Percentiles rank a stretch among this genome's conserved stretches.
phyloP scores from a whole-genome alignment of 495 filamentous ascomycete species.

The Neurospora sp. region DNA sequence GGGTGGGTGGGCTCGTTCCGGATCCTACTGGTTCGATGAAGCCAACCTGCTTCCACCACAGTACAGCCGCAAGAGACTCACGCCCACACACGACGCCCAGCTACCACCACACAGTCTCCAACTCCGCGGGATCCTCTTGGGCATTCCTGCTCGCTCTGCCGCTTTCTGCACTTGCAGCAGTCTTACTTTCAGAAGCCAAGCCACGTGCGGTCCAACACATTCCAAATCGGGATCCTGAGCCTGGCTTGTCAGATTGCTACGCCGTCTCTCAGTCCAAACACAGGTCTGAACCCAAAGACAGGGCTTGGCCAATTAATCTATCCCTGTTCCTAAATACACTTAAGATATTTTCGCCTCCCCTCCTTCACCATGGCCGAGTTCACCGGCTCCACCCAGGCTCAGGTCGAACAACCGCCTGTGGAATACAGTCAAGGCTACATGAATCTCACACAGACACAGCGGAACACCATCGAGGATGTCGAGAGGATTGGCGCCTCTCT shows the following conservation, averaged over 20 bases:
- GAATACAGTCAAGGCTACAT: conserved; percentile 11
- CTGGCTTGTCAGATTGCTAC: background rate
- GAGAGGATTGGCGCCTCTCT: conserved; percentile 43
- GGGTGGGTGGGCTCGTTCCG: background rate
- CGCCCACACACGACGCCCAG: conserved; percentile 3
- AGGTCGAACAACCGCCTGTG: background rate
- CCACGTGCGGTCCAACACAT: background rate
- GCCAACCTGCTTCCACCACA: background rate
- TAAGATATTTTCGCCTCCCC: conserved; percentile 1
- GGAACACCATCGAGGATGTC: conserved; percentile 25
- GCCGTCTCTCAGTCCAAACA: background rate
- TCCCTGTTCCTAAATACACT: conserved; percentile 7
- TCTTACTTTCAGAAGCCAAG: background rate
- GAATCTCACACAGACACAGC: conserved; percentile 20
- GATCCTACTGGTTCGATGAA: background rate
- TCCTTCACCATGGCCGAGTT: background rate
- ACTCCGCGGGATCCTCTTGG: background rate
- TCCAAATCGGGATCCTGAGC: background rate
- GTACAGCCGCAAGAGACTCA: conserved; percentile 8
- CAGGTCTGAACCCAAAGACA: background rate
- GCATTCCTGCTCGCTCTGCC: background rate
- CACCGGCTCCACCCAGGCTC: background rate
- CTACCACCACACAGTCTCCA: background rate
- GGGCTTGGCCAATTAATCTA: conserved; percentile 7
- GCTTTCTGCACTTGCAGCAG: background rate